Base-by-base conservation (phyloP, 805 yeast species). In the Saturnispora kantuleensis region DNA sequence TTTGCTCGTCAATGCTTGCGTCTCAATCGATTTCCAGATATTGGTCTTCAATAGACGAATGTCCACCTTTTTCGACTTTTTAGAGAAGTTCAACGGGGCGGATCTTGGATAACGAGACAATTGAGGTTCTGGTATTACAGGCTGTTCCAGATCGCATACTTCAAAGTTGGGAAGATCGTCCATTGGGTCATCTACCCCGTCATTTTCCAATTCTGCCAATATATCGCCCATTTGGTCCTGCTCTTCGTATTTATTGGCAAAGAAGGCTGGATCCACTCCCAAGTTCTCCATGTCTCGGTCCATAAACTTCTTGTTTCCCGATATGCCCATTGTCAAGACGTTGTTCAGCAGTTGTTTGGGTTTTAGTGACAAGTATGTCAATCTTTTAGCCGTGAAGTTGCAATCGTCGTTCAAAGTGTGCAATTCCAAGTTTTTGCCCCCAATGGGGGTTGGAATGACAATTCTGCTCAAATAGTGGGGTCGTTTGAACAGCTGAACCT, bases 181-280 rank as follows among this genome's bases (percentile, higher is more conserved):
- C 31, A 51, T 60, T 35, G 66, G 68, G 42, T 57, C 70, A 51
- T 68, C 68, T 32, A 58, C 66, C 31, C 58, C 62, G 30, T 18
- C 31, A 21, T 58, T 66, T 8, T 62, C 65, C 46, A 21, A 21
- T 7, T 21, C 45, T 49, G 34, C 18, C 30, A 16, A 40, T 50
- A 30, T 29, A 39, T 31, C 30, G 5, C 10, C 17, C 28, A 10
- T 33, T 44, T 38, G 52, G 11, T 35, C 53, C 31, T 63, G 26
- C 26, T 21, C 67, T 33, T 64, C 60, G 41, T 68, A 74, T 29
- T 69, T 66, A 32, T 68, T 63, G 1, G 80, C 80, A 62, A 74
- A 75, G 56, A 56, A 75, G 38, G 65, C 65, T 50, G 74, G 76
- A 51, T 75, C 77, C 0, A 79, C 64, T 17, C 68, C 68, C 28